phyloP scores from a whole-genome alignment of 2,329 filamentous ascomycete genomes.

The Botrytis squamosa region DNA sequence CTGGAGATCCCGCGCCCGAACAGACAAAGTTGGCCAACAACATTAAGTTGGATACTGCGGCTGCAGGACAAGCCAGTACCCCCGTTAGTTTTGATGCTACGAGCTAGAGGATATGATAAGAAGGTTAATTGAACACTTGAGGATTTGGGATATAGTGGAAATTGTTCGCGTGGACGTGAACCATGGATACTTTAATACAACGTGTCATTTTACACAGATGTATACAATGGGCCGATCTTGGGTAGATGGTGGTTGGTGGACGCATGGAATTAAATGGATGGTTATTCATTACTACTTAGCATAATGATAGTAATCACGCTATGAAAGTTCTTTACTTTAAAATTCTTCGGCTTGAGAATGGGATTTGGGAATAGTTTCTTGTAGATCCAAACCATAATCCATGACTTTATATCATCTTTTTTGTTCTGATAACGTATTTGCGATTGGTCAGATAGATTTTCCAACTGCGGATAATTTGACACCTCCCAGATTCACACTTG shows the following conservation, averaged over 20 bases:
- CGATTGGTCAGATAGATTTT: too few relatives aligned
- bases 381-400: not conserved
- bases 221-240: not conserved
- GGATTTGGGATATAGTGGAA: not conserved
- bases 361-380: not conserved
- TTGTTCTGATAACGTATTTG: not conserved
- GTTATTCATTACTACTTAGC: not conserved
- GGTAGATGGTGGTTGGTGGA: not conserved
- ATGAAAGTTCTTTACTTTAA: not conserved
- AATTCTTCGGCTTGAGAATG: not conserved
- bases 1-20: constrained; percentile 48
- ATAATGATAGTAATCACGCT: not conserved
- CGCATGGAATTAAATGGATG: not conserved
- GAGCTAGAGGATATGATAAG: constrained; percentile 18
- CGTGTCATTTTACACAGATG: not conserved
- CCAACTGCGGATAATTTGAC: too few relatives aligned
- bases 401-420: not conserved
- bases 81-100: constrained; percentile 41
- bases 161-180: not conserved
- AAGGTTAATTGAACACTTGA: not conserved
- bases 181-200: not conserved
- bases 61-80: constrained; percentile 48
- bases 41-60: constrained; percentile 48
- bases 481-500: not conserved
- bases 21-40: constrained; percentile 55